Conservation (phyloP, 2,329 filamentous ascomycete species). For the Penicillium paneum region DNA sequence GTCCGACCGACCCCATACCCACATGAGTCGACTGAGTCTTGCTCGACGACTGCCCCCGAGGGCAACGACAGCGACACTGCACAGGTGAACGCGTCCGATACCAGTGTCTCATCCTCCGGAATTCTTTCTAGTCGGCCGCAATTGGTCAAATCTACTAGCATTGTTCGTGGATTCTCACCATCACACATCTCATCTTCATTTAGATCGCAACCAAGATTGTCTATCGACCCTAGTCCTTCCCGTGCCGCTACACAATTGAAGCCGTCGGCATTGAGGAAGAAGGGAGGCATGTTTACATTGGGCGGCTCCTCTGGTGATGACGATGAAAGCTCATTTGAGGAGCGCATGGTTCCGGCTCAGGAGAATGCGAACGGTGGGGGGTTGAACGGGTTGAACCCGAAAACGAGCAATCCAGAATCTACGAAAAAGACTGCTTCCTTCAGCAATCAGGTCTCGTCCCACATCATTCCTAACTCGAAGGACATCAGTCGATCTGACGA, state of each 20-base stretch:
- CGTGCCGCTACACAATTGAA: constrained; percentile 62
- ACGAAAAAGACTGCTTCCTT: constrained; percentile 78
- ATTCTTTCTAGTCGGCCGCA: constrained; percentile 45
- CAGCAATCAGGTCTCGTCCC: constrained; percentile 68
- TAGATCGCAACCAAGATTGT: constrained; percentile 58
- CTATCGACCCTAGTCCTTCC: constrained; percentile 48
- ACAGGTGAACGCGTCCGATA: constrained; percentile 52
- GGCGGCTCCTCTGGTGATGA: constrained; percentile 86
- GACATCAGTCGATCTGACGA: constrained; percentile 50
- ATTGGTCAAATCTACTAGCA: constrained; percentile 59
- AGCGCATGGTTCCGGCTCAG: constrained; percentile 53
- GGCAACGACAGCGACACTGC: constrained; percentile 46
- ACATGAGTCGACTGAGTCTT: constrained; percentile 56
- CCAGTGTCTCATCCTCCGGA: constrained; percentile 57
- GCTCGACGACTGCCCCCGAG: constrained; percentile 54
- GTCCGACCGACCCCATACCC: constrained; percentile 24
- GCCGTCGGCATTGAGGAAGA: constrained; percentile 57
- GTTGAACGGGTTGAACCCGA: constrained; percentile 47
- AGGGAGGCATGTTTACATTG: constrained; percentile 65
- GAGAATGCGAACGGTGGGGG: constrained; percentile 56
- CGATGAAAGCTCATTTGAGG: constrained; percentile 70
- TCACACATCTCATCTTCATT: constrained; percentile 68
- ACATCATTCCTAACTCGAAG: constrained; percentile 62
- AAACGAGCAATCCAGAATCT: constrained; percentile 30
- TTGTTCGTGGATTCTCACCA: constrained; percentile 83